A percentile compares a stretch with the other conserved stretches of the same genome.
These are phyloP conservation scores for Mucor racemosus DNA, from an alignment of 371 early-diverging fungal genomes.

Conservation along the genomic window DNA sequence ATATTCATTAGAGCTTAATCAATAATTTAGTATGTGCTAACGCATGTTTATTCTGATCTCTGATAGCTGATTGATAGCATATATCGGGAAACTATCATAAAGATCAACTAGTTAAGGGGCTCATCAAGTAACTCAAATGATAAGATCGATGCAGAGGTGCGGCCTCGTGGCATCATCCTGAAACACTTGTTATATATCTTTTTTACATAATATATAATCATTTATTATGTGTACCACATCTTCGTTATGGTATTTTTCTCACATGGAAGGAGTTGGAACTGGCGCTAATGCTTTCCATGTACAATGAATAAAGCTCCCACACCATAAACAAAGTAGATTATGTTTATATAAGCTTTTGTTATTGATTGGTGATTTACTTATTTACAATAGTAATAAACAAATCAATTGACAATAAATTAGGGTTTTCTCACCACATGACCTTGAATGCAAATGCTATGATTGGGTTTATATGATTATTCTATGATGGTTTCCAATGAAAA, in stretches of 20 bases:
- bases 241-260: not conserved
- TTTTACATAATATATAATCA: not conserved
- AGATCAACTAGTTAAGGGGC: not conserved
- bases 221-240: not conserved
- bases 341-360: not conserved
- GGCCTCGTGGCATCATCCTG: not conserved
- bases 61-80: not conserved
- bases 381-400: not conserved
- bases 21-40: not conserved
- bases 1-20: not conserved
- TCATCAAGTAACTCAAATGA: not conserved
- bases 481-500: not conserved
- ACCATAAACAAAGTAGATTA: not conserved
- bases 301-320: not conserved
- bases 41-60: not conserved
- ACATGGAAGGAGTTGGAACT: constrained; percentile 4
- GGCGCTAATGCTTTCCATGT: not conserved
- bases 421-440: not conserved
- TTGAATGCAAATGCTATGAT: not conserved
- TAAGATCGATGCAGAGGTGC: not conserved
- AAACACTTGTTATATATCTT: not conserved
- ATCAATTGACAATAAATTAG: not conserved
- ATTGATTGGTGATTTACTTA: not conserved
- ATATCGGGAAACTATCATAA: constrained; percentile 1
- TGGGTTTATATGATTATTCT: not conserved